Base-by-base conservation (phyloP, 2,329 filamentous ascomycete genomes). In the Alternaria infectoria region DNA sequence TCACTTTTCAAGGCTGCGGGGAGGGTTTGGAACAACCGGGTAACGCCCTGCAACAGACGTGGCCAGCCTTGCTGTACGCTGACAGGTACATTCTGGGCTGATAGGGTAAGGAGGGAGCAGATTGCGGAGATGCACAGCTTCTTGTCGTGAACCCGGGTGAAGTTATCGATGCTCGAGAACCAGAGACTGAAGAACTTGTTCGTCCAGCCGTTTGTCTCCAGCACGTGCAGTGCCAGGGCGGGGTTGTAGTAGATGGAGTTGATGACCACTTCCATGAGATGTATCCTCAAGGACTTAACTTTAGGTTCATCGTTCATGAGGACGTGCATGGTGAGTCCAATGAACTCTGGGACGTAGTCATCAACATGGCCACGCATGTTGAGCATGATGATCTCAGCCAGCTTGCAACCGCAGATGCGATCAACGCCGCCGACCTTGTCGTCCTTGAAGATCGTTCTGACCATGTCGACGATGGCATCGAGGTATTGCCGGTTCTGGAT, bases 151-250 rank as follows among this genome's bases (percentile, higher is more conserved):
- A 99, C 96, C 45, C 96, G 88, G 56, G 89, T 92, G 83, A 99
- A 98, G 74, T 89, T 90, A 66, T 97, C 91, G 83, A 99, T 99
- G 82, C 90, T 96, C 45, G 93, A 93, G 81, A 99, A 99, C 96
- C 96, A 99, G 62, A 96, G 84, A 81, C 93, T 97, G 85, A 99
- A 99, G 84, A 99, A 99, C 78, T 96, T 96, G 83, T 98, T 98
- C 7, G 96, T 98, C 95, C 94, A 97, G 64, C 89, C 91, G 75
- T 96, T 95, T 57, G 86, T 83, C 83, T 99, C 96, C n/a, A 99
- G 87, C 40, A 97, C 89, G 66, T 93, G 90, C 21, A 99, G 87
- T 23, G 93, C 88, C 63, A 97, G 86, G 47, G 91, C 82, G 2
- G 96, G 94, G 83, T 97, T 97, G 86, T 99, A 99, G 86, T 98